Evolutionary conservation across 2,329 filamentous ascomycete species (phyloP).

Genomic region (Alternaria conjuncta): DNA sequence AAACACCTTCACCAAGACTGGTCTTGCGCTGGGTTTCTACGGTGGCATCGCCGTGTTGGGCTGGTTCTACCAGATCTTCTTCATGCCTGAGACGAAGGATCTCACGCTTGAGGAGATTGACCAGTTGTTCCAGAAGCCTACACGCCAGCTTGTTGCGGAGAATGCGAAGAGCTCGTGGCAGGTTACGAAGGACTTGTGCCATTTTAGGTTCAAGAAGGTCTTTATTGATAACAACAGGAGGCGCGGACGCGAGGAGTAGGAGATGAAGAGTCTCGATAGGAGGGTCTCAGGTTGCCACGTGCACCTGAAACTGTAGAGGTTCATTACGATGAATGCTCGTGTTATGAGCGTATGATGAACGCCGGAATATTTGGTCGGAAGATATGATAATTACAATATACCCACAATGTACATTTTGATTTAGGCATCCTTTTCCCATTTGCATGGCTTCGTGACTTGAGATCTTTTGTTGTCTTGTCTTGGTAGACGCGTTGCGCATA

Average conservation of each 20-base stretch:
- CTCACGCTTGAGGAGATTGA: constrained; percentile 74
- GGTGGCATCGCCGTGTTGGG: constrained; percentile 74
- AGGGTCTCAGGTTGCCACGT: neutral
- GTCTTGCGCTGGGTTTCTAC: constrained; percentile 73
- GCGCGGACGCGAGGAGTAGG: constrained; percentile 12
- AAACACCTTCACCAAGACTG: constrained; percentile 68
- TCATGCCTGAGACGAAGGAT: constrained; percentile 79
- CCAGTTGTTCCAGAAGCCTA: constrained; percentile 68
- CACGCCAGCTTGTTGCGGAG: constrained; percentile 63
- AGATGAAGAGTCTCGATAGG: neutral
- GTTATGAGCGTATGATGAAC: neutral
- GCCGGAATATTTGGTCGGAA: neutral
- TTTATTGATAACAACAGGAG: constrained; percentile 49
- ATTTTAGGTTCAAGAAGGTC: constrained; percentile 56
- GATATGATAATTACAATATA: neutral
- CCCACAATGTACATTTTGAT: neutral
- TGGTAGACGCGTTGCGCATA: neutral
- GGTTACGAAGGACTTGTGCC: constrained; percentile 54
- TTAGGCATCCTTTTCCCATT: neutral
- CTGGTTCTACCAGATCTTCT: constrained; percentile 74
- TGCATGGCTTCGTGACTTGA: neutral
- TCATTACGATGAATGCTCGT: neutral
- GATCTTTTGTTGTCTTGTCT: neutral
- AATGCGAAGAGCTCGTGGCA: constrained; percentile 52
- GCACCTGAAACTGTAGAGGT: neutral